Conservation (phyloP, 2,329 filamentous ascomycete genomes). For the Paraphoma sp. region DNA sequence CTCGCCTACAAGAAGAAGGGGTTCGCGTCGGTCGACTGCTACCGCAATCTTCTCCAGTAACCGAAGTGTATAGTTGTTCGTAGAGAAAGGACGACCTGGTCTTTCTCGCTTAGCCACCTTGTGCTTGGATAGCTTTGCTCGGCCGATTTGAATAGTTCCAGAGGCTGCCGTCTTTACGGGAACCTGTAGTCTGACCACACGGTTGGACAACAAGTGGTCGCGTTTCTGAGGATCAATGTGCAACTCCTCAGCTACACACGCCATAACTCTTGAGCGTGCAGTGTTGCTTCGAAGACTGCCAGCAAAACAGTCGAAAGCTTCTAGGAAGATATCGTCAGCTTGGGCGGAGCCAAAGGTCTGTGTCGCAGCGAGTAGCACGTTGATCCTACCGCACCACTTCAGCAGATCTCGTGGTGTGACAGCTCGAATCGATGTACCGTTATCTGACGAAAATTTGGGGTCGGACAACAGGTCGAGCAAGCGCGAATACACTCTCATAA, state of each 20-base stretch:
- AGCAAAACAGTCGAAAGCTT: conserved; percentile 91
- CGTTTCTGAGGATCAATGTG: conserved; percentile 83
- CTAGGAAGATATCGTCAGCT: conserved; percentile 87
- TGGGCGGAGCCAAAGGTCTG: conserved; percentile 72
- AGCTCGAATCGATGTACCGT: conserved; percentile 64
- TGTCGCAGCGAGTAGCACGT: conserved; percentile 66
- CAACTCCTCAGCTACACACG: conserved; percentile 82
- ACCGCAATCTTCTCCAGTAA: conserved; percentile 88
- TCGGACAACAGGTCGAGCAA: conserved; percentile 50
- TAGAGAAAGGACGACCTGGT: conserved; percentile 73
- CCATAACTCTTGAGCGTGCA: conserved; percentile 66
- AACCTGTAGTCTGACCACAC: conserved; percentile 69
- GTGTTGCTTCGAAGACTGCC: conserved; percentile 75
- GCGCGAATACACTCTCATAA: conserved; percentile 64
- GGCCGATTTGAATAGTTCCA: conserved; percentile 43
- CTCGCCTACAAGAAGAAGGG: conserved; percentile 93
- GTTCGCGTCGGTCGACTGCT: conserved; percentile 83
- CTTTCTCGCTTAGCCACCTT: conserved; percentile 48
- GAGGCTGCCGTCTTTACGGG: conserved; percentile 34
- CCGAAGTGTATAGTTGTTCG: conserved; percentile 82
- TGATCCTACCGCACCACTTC: conserved; percentile 86
- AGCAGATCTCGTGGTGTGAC: conserved; percentile 80
- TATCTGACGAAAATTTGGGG: conserved; percentile 57
- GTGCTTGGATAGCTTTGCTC: conserved; percentile 55
- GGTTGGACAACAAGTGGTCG: conserved; percentile 75